phyloP scores from a whole-genome alignment of 1,284 basidiomycete genomes.

The Apiotrichum sp. region DNA sequence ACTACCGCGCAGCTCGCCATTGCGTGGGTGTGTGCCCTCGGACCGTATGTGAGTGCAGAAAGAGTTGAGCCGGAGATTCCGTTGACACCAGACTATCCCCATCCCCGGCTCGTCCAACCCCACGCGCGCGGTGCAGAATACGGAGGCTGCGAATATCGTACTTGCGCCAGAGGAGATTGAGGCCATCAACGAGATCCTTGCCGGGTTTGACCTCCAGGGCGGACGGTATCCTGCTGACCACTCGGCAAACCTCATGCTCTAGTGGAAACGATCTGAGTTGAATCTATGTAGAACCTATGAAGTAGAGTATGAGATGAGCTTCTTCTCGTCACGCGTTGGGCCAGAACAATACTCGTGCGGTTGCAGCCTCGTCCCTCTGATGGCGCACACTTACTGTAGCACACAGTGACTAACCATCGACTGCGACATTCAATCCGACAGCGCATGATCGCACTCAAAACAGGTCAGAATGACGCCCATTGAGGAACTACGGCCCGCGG shows the following conservation, averaged over 20 bases:
- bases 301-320: too few species aligned
- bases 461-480: too few species aligned
- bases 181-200: constrained; percentile 48
- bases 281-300: too few species aligned
- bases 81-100: constrained; percentile 49
- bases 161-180: constrained; percentile 45
- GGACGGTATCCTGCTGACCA: constrained; percentile 25
- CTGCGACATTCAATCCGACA: too few species aligned
- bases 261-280: background rate
- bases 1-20: constrained; percentile 58
- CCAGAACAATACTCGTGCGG: too few species aligned
- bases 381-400: too few species aligned
- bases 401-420: too few species aligned
- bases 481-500: too few species aligned
- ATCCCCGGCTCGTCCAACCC: constrained; percentile 54
- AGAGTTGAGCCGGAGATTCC: too few species aligned
- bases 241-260: constrained; percentile 12
- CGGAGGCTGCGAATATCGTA: constrained; percentile 48
- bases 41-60: constrained; percentile 42
- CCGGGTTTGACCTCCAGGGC: constrained; percentile 28
- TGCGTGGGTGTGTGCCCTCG: constrained; percentile 56
- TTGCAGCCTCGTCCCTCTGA: too few species aligned
- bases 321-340: too few species aligned
- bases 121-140: constrained; percentile 51
- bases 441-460: too few species aligned